phyloP scores from a whole-genome alignment of 176 grass and related monocot genomes.

The Calamus simplicifolius region DNA sequence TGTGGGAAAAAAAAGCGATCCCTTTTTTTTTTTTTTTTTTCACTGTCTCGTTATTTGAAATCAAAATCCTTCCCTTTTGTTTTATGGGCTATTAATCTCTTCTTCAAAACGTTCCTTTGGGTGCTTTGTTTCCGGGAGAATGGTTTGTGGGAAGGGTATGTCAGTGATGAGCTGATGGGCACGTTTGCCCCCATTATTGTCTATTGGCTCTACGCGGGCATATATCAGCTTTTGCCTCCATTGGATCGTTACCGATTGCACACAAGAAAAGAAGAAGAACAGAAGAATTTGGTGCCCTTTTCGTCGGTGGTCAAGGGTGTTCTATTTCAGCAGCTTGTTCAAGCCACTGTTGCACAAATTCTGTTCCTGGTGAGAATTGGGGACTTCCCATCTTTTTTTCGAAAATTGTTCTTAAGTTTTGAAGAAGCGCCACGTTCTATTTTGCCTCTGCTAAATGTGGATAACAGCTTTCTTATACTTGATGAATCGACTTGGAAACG shows the following conservation, averaged over 20 bases:
- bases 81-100: too few relatives aligned
- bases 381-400: not conserved
- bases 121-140: conserved; percentile 2
- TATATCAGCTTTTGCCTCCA: conserved; percentile 62
- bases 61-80: too few relatives aligned
- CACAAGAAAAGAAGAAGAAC: conserved; percentile 58
- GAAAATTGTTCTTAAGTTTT: not conserved
- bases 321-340: conserved; percentile 70
- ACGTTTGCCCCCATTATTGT: conserved; percentile 80
- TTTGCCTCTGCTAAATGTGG: too few relatives aligned
- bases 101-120: too few relatives aligned
- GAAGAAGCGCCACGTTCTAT: too few relatives aligned
- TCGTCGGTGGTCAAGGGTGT: conserved; percentile 52
- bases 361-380: conserved; percentile 59
- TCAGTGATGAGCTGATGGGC: conserved; percentile 84
- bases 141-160: conserved; percentile 80
- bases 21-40: too few relatives aligned
- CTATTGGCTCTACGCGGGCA: conserved; percentile 71
- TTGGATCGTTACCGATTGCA: conserved; percentile 67
- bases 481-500: too few relatives aligned
- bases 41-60: too few relatives aligned
- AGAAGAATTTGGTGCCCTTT: conserved; percentile 62
- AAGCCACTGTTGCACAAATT: conserved; percentile 64
- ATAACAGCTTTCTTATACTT: too few relatives aligned
- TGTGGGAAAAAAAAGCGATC: too few relatives aligned